Percentiles rank a stretch among this genome's conserved stretches.
phyloP scores from a whole-genome alignment of 176 grass and related monocot genomes.

The Carex kokanica region DNA sequence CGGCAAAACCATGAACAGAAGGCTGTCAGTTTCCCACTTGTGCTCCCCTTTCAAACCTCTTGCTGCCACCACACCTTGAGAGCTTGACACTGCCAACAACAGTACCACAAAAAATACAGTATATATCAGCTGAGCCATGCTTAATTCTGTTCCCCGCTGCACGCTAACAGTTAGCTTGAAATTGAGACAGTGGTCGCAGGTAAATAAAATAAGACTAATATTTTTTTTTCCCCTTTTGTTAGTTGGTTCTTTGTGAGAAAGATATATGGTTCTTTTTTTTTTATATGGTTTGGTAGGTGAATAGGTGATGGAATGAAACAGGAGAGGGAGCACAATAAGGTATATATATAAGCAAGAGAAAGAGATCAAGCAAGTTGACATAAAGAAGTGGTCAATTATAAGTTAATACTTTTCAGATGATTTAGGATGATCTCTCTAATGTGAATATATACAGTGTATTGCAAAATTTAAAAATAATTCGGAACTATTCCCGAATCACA shows the following conservation, averaged over 20 bases:
- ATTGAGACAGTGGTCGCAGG: no score
- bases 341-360: background rate
- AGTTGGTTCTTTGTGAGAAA: background rate
- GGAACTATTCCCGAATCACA: no score
- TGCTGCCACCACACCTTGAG: background rate
- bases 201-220: no score
- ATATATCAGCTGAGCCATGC: background rate
- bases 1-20: slow-evolving; percentile 29
- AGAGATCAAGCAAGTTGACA: background rate
- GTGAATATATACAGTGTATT: no score
- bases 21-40: background rate
- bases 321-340: background rate
- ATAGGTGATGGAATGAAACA: background rate
- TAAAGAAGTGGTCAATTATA: background rate
- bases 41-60: slow-evolving; percentile 2
- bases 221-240: no score
- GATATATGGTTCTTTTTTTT: background rate
- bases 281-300: background rate
- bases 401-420: background rate
- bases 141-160: background rate
- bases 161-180: background rate
- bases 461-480: no score
- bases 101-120: background rate
- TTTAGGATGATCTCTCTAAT: background rate
- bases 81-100: background rate